phyloP scores from a whole-genome alignment of 2,329 filamentous ascomycete species.

The Colletotrichum tofieldiae region DNA sequence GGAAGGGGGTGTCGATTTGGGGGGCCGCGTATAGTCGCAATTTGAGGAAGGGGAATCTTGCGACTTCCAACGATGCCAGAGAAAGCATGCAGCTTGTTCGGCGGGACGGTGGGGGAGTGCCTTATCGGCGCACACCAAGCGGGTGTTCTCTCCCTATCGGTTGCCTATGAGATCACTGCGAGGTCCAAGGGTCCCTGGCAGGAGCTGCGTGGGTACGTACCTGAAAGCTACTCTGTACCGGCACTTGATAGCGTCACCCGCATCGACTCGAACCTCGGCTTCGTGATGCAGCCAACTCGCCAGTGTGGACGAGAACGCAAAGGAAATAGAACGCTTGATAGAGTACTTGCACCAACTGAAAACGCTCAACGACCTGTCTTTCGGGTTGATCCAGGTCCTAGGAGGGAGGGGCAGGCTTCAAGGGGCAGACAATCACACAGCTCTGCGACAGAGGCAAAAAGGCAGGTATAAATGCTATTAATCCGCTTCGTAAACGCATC shows the following conservation, averaged over 20 bases:
- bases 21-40: neutral
- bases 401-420: no score
- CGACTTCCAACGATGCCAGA: neutral
- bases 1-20: neutral
- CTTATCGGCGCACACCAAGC: constrained; percentile 27
- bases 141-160: constrained; percentile 31
- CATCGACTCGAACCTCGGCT: neutral
- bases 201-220: constrained; percentile 20
- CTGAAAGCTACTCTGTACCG: neutral
- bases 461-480: constrained; percentile 35
- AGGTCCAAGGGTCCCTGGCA: constrained; percentile 18
- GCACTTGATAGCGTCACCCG: neutral
- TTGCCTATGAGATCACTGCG: constrained; percentile 39
- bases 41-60: neutral
- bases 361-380: no score
- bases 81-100: constrained; percentile 1
- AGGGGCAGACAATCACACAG: neutral
- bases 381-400: neutral
- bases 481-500: constrained; percentile 35
- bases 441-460: neutral
- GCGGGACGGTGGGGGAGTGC: constrained; percentile 21
- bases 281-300: no score
- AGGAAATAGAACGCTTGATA: neutral
- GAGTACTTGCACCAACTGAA: neutral
- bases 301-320: neutral